These are phyloP conservation scores for Apiospora kogelbergensis DNA, from an alignment of 2,329 filamentous ascomycete genomes.

Conservation along the genomic window DNA sequence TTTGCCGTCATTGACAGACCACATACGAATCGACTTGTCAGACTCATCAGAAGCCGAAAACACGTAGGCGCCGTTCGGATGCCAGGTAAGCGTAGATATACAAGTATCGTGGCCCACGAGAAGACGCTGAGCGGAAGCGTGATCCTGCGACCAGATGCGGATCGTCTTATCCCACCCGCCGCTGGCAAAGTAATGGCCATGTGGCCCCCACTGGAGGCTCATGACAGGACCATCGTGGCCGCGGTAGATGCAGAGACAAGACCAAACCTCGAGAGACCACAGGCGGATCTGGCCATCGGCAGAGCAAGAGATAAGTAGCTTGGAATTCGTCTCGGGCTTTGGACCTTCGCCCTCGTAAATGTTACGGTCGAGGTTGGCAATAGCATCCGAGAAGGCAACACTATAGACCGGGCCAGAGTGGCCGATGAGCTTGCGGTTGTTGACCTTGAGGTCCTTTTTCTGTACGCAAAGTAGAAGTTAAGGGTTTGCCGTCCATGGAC, in stretches of 20 bases:
- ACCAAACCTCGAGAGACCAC: constrained; percentile 90
- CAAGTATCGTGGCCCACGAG: constrained; percentile 91
- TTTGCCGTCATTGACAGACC: constrained; percentile 84
- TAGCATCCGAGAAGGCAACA: constrained; percentile 79
- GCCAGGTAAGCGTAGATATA: constrained; percentile 90
- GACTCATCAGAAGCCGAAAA: constrained; percentile 87
- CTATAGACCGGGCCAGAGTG: constrained; percentile 89
- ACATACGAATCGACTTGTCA: constrained; percentile 94
- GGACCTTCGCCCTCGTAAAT: constrained; percentile 27
- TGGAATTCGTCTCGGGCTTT: constrained; percentile 55
- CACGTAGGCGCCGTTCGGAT: constrained; percentile 89
- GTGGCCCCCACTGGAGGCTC: constrained; percentile 86
- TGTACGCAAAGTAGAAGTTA: constrained; percentile 64
- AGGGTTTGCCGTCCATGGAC: constrained; percentile 81
- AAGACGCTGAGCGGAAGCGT: constrained; percentile 83
- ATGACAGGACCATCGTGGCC: constrained; percentile 89
- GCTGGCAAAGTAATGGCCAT: constrained; percentile 92
- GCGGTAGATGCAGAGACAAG: constrained; percentile 92
- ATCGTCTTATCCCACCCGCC: constrained; percentile 88
- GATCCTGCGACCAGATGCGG: constrained; percentile 88
- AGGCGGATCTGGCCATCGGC: constrained; percentile 86
- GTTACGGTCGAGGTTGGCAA: constrained; percentile 57
- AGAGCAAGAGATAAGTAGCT: constrained; percentile 82
- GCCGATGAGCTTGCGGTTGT: constrained; percentile 74
- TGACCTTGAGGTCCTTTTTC: constrained; percentile 61